Evolutionary conservation across 306 rosid species (phyloP).

Genomic region (Elaeagnus macrophylla): DNA sequence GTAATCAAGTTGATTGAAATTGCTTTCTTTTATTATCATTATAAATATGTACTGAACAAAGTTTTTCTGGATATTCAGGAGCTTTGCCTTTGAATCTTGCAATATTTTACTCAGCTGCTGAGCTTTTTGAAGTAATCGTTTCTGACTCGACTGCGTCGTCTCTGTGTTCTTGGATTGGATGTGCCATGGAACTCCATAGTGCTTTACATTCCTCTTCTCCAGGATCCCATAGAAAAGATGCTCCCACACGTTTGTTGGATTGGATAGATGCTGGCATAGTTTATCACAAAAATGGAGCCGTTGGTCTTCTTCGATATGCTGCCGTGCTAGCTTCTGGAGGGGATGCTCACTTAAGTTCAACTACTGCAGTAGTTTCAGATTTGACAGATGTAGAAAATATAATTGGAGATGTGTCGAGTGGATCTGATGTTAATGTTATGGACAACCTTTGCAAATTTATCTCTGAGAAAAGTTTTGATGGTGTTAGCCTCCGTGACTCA

Average conservation of each 20-base stretch:
- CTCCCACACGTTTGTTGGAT: slow-evolving; percentile 89
- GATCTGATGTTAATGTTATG: slow-evolving; percentile 85
- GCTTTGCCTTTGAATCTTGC: slow-evolving; percentile 75
- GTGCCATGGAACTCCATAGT: slow-evolving; percentile 79
- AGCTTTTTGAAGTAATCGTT: slow-evolving; percentile 94
- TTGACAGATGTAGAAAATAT: slow-evolving; percentile 75
- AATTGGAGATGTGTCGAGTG: slow-evolving; percentile 64
- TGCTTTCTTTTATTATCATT: slow-evolving; percentile 3
- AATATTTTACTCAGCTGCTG: slow-evolving; percentile 90
- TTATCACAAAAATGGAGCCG: slow-evolving; percentile 81
- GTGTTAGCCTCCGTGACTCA: slow-evolving; percentile 79
- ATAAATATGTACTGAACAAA: slow-evolving; percentile 17
- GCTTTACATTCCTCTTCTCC: slow-evolving; percentile 85
- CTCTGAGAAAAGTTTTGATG: slow-evolving; percentile 90
- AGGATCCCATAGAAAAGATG: slow-evolving; percentile 92
- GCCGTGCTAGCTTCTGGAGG: slow-evolving; percentile 94
- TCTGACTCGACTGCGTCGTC: slow-evolving; percentile 83
- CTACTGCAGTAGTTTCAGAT: slow-evolving; percentile 67
- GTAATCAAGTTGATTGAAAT: not conserved
- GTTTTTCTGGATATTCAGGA: slow-evolving; percentile 44
- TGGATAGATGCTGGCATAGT: slow-evolving; percentile 96
- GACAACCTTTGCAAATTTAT: slow-evolving; percentile 84
- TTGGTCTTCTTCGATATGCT: slow-evolving; percentile 84
- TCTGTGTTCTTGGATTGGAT: slow-evolving; percentile 80
- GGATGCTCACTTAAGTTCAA: slow-evolving; percentile 81